phyloP scores from a whole-genome alignment of 495 filamentous ascomycete species.

The Entonaema liquescens region DNA sequence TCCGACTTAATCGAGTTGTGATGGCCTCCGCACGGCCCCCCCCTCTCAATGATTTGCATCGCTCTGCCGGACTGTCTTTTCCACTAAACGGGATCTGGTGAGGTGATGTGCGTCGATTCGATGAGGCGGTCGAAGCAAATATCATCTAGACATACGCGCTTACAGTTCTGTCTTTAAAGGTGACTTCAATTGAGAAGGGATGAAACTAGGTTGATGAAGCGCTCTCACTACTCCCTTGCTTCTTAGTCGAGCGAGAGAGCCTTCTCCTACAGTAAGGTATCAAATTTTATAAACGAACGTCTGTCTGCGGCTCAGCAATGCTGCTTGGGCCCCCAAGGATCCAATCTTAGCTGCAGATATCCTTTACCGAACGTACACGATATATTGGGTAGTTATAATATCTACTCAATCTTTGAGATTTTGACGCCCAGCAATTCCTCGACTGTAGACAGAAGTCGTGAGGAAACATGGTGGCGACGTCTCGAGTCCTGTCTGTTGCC shows the following conservation, averaged over 20 bases:
- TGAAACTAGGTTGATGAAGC: conserved; percentile 29
- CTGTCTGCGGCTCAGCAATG: conserved; percentile 19
- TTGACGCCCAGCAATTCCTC: neutral
- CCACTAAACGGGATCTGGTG: conserved; percentile 27
- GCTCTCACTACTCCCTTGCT: conserved; percentile 33
- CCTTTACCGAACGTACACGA: neutral
- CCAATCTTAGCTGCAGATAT: conserved; percentile 21
- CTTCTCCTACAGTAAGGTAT: neutral
- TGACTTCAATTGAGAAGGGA: conserved; percentile 18
- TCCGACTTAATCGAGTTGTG: conserved; percentile 33
- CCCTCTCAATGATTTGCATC: conserved; percentile 29
- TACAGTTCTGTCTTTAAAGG: conserved; percentile 9
- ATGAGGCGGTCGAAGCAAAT: conserved; percentile 33
- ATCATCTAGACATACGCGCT: conserved; percentile 39
- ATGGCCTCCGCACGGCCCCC: conserved; percentile 29
- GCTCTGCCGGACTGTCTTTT: conserved; percentile 5
- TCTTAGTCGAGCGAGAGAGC: conserved; percentile 16
- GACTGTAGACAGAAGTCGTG: neutral
- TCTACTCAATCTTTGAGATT: neutral
- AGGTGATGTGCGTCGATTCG: conserved; percentile 34
- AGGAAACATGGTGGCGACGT: conserved; percentile 4
- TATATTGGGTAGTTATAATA: conserved; percentile 1
- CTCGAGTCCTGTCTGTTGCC: conserved; percentile 23
- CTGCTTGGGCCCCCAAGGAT: conserved; percentile 11
- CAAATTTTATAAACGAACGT: conserved; percentile 29